phyloP scores from a whole-genome alignment of 2,329 filamentous ascomycete species.

The Elsinoe australis region DNA sequence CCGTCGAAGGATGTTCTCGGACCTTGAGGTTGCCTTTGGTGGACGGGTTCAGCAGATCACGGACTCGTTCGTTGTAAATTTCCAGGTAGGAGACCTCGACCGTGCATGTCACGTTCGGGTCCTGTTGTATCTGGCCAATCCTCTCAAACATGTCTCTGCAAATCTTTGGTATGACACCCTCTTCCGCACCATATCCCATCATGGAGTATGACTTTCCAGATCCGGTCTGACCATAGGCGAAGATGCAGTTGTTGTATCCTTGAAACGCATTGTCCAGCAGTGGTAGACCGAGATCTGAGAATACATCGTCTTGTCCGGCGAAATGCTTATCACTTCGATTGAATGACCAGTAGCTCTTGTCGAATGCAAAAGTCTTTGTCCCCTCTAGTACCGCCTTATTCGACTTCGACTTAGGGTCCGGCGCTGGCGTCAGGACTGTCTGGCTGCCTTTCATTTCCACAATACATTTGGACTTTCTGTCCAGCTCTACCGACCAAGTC shows the following conservation, averaged over 20 bases:
- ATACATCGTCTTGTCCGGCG: conserved; percentile 82
- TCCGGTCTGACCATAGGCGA: conserved; percentile 96
- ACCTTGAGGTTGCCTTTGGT: conserved; percentile 97
- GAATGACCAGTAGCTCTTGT: conserved; percentile 98
- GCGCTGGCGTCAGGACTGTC: conserved; percentile 68
- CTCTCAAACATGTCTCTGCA: conserved; percentile 96
- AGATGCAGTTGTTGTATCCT: conserved; percentile 99
- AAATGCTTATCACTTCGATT: conserved; percentile 72
- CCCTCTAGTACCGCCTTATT: conserved; percentile 57
- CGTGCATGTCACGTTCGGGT: conserved; percentile 75
- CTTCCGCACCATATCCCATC: conserved; percentile 97
- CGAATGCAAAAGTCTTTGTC: conserved; percentile 86
- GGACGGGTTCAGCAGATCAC: conserved; percentile 87
- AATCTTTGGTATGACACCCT: conserved; percentile 92
- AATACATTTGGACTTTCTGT: conserved; percentile 89
- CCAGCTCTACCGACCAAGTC: conserved; percentile 59
- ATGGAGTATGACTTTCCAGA: conserved; percentile 99
- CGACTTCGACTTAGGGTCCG: conserved; percentile 53
- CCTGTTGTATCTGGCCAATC: conserved; percentile 60
- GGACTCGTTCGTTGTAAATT: conserved; percentile 97
- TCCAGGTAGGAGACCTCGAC: conserved; percentile 98
- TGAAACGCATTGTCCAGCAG: conserved; percentile 96
- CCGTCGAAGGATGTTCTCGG: conserved; percentile 92
- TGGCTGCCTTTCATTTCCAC: conserved; percentile 93
- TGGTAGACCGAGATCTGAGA: conserved; percentile 78